Conservation (phyloP, 2,329 filamentous ascomycete species). For the Exophiala sideris region DNA sequence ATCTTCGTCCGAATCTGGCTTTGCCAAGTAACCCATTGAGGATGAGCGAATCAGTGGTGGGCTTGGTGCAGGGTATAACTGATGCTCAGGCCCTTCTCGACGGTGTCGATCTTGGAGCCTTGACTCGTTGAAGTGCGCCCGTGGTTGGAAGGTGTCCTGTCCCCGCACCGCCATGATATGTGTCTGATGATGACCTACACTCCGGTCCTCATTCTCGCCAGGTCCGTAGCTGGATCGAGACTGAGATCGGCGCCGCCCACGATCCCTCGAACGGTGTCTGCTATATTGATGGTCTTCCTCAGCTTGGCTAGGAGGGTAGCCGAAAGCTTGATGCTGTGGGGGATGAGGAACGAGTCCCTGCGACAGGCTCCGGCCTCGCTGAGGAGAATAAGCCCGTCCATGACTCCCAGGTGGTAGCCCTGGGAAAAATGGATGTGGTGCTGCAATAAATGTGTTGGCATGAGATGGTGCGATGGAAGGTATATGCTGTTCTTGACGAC, state of each 20-base stretch:
- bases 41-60: constrained; percentile 12
- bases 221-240: neutral
- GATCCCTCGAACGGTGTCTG: neutral
- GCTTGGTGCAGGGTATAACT: constrained; percentile 4
- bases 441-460: neutral
- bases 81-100: neutral
- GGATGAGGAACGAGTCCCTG: too few species aligned
- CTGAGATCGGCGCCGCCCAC: neutral
- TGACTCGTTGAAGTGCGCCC: too few species aligned
- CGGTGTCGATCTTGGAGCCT: neutral
- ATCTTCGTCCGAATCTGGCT: constrained; percentile 1
- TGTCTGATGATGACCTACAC: too few species aligned
- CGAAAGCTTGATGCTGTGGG: neutral
- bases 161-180: neutral
- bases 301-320: neutral
- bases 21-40: constrained; percentile 6
- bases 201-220: too few species aligned
- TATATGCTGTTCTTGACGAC: neutral
- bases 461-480: neutral
- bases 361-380: constrained; percentile 3
- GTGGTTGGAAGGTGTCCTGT: too few species aligned
- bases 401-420: neutral
- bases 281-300: neutral
- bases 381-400: constrained; percentile 9
- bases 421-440: constrained; percentile 1